Percentiles rank a stretch among this genome's conserved stretches.
Evolutionary conservation across 805 yeast species (phyloP).

Genomic region (Candida patagonica): DNA sequence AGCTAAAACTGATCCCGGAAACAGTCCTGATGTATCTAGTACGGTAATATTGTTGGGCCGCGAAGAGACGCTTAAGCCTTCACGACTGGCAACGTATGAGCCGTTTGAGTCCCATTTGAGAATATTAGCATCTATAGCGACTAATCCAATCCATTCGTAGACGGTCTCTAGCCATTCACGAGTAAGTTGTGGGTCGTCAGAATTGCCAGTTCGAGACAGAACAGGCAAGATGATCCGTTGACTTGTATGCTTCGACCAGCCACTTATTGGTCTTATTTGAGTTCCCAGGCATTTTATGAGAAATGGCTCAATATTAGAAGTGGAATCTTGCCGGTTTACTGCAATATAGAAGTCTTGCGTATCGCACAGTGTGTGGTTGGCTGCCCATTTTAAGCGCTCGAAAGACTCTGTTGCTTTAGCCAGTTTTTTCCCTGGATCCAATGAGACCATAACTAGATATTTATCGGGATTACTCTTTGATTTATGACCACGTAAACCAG

Average conservation of each 20-base stretch:
- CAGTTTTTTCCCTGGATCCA: constrained; percentile 4
- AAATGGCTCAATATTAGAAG: too few species aligned
- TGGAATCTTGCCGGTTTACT: too few species aligned
- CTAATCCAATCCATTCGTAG: constrained; percentile 19
- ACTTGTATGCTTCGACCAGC: too few species aligned
- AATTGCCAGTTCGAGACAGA: too few species aligned
- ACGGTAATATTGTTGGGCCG: neutral
- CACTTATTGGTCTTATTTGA: too few species aligned
- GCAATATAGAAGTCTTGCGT: too few species aligned
- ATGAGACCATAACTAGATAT: constrained; percentile 8
- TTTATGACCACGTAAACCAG: constrained; percentile 28
- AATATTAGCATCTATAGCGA: constrained; percentile 11
- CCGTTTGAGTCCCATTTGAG: too few species aligned
- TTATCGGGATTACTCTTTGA: constrained; percentile 15
- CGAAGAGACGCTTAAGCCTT: too few species aligned
- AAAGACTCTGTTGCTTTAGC: constrained; percentile 7
- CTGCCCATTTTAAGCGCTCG: constrained; percentile 18
- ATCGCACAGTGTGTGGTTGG: constrained; percentile 16
- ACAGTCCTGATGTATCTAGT: constrained; percentile 5
- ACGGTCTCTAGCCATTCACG: constrained; percentile 14
- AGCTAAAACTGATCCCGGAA: neutral
- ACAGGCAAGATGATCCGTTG: too few species aligned
- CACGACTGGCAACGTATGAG: too few species aligned
- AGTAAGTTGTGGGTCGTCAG: too few species aligned
- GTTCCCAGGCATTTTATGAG: too few species aligned